A percentile compares a stretch with the other conserved stretches of the same genome.
phyloP scores from a whole-genome alignment of 2,329 filamentous ascomycete species.

The Fusarium torreyae region DNA sequence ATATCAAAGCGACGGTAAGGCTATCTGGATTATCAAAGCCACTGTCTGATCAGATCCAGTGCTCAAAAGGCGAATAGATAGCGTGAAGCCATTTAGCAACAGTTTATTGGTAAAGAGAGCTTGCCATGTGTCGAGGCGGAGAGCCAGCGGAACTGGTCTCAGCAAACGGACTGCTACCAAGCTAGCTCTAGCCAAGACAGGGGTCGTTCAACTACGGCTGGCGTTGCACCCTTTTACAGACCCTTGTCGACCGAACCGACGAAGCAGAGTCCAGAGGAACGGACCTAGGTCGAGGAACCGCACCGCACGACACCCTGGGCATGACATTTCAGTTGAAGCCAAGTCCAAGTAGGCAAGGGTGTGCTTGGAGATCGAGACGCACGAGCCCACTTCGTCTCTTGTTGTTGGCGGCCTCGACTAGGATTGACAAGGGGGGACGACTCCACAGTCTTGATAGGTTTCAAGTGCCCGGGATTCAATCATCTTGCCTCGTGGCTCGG shows the following conservation, averaged over 20 bases:
- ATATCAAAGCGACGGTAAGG: conserved; percentile 11
- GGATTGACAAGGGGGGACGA: conserved; percentile 8
- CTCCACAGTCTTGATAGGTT: conserved; percentile 15
- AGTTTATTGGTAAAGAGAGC: conserved; percentile 9
- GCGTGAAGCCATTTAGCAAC: conserved; percentile 26
- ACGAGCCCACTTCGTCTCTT: conserved; percentile 35
- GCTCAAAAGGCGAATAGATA: conserved; percentile 4
- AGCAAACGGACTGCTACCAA: not conserved
- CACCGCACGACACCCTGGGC: conserved; percentile 31
- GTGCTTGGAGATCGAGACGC: conserved; percentile 37
- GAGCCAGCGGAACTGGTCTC: conserved; percentile 35
- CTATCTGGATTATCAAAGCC: conserved; percentile 9
- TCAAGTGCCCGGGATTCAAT: conserved; percentile 26
- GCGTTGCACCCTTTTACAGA: conserved; percentile 29
- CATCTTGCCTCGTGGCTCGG: conserved; percentile 41
- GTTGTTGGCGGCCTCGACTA: conserved; percentile 1
- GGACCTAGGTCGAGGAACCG: conserved; percentile 11
- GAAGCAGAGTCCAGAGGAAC: conserved; percentile 27
- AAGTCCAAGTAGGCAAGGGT: conserved; percentile 33
- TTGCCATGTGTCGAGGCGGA: conserved; percentile 38
- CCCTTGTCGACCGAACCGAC: conserved; percentile 35
- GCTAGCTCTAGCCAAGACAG: conserved; percentile 32
- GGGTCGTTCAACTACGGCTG: conserved; percentile 30
- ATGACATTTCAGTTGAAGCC: conserved; percentile 42
- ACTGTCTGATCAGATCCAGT: conserved; percentile 6